These are phyloP conservation scores for Elaphomyces granulatus DNA, from an alignment of 495 filamentous ascomycete genomes.

Conservation along the genomic window DNA sequence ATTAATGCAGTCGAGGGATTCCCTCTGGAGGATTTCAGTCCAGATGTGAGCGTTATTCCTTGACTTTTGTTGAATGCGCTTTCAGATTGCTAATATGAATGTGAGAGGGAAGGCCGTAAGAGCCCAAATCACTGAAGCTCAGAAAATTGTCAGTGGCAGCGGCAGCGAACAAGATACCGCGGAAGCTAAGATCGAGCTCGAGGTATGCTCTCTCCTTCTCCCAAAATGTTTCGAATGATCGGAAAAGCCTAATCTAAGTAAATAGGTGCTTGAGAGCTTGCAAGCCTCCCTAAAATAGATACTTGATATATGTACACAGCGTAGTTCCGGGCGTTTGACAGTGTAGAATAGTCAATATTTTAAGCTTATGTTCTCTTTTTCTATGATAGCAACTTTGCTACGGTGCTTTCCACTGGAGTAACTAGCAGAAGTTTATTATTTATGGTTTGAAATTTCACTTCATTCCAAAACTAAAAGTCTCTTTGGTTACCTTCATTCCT, in stretches of 20 bases:
- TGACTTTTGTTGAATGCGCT: not conserved
- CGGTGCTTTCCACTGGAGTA: too few species aligned
- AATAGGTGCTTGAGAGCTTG: slow-evolving; percentile 6
- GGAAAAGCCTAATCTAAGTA: too few species aligned
- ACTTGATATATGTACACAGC: not conserved
- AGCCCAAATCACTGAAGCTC: slow-evolving; percentile 68
- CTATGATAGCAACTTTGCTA: too few species aligned
- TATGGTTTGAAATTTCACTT: too few species aligned
- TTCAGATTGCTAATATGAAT: not conserved
- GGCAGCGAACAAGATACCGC: slow-evolving; percentile 97
- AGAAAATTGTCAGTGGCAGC: slow-evolving; percentile 80
- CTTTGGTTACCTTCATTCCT: too few species aligned
- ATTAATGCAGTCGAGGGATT: slow-evolving; percentile 96
- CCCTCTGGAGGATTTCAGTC: slow-evolving; percentile 88
- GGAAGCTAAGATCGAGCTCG: slow-evolving; percentile 96
- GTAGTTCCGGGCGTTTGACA: not conserved
- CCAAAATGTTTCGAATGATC: too few species aligned
- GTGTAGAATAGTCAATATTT: too few species aligned
- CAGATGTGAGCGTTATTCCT: slow-evolving; percentile 40
- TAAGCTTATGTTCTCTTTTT: too few species aligned
- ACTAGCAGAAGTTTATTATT: too few species aligned
- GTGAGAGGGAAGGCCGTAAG: slow-evolving; percentile 22
- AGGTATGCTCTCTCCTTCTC: slow-evolving; percentile 43
- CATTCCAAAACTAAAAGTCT: too few species aligned
- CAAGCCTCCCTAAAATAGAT: slow-evolving; percentile 6